phyloP scores from a whole-genome alignment of 805 yeast species.

The Candida sphagnicola region DNA sequence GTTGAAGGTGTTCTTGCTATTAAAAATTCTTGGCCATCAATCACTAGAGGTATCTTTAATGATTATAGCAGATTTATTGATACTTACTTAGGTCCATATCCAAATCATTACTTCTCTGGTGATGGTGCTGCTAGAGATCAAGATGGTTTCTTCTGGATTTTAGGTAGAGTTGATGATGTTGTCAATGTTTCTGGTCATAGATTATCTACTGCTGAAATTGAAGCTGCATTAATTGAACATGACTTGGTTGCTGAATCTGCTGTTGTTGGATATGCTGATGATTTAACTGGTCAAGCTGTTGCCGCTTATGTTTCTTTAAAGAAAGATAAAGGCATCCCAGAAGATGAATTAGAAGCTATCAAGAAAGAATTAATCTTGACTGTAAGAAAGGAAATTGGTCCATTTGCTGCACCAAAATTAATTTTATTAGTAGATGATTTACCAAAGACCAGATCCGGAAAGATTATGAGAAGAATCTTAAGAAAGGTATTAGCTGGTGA shows the following conservation, averaged over 20 bases:
- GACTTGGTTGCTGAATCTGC: slow-evolving; percentile 86
- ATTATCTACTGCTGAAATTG: slow-evolving; percentile 97
- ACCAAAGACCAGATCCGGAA: slow-evolving; percentile 98
- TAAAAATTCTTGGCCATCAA: slow-evolving; percentile 94
- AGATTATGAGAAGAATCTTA: slow-evolving; percentile 96
- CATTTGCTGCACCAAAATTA: slow-evolving; percentile 93
- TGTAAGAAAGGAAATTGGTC: slow-evolving; percentile 89
- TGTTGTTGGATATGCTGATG: slow-evolving; percentile 94
- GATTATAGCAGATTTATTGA: slow-evolving; percentile 84
- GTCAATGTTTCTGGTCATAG: slow-evolving; percentile 98
- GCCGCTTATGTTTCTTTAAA: slow-evolving; percentile 90
- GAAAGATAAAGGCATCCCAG: slow-evolving; percentile 36
- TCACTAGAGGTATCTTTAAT: slow-evolving; percentile 92
- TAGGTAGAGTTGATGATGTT: slow-evolving; percentile 98
- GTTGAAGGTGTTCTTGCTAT: slow-evolving; percentile 96
- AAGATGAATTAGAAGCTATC: slow-evolving; percentile 51
- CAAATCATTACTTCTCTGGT: slow-evolving; percentile 93
- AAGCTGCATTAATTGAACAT: slow-evolving; percentile 82
- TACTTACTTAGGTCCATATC: slow-evolving; percentile 89
- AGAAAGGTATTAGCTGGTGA: slow-evolving; percentile 91
- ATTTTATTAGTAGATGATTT: slow-evolving; percentile 82
- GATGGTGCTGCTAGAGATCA: slow-evolving; percentile 98
- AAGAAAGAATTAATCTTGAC: slow-evolving; percentile 77
- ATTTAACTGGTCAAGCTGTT: slow-evolving; percentile 96
- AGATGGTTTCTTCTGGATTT: slow-evolving; percentile 96